Percentiles rank a stretch among this genome's conserved stretches.
Evolutionary conservation across 2,329 filamentous ascomycete species (phyloP).

Genomic region (Cladosporium sp.): DNA sequence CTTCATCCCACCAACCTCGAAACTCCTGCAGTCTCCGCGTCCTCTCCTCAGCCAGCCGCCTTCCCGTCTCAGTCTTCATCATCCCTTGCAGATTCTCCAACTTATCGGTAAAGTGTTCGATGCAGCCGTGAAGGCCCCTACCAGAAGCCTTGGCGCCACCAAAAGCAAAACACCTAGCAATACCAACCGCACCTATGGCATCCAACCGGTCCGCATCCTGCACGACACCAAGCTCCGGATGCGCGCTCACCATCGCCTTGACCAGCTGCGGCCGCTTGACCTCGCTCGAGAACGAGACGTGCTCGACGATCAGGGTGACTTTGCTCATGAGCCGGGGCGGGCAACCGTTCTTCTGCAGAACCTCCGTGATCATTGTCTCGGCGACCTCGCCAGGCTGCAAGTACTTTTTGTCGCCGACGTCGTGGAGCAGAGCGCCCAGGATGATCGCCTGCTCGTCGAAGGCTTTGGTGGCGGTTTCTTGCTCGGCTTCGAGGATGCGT

Average conservation of each 20-base stretch:
- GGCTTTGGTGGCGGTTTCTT: constrained; percentile 19
- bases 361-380: constrained; percentile 49
- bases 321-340: constrained; percentile 52
- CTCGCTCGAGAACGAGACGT: constrained; percentile 75
- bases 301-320: constrained; percentile 65
- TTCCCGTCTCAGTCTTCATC: constrained; percentile 55
- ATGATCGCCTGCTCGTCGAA: constrained; percentile 26
- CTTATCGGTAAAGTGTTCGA: constrained; percentile 74
- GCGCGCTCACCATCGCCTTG: constrained; percentile 51
- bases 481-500: constrained; percentile 48
- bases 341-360: constrained; percentile 54
- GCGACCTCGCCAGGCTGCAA: constrained; percentile 45
- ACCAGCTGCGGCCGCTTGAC: constrained; percentile 57
- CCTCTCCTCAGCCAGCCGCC: constrained; percentile 42
- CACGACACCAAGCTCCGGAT: constrained; percentile 75
- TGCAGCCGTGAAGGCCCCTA: constrained; percentile 54
- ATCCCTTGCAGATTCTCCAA: constrained; percentile 56
- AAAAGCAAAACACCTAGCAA: constrained; percentile 72
- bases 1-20: constrained; percentile 50
- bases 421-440: constrained; percentile 59
- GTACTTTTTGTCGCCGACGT: constrained; percentile 85
- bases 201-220: constrained; percentile 94
- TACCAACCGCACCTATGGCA: constrained; percentile 78
- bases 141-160: constrained; percentile 55
- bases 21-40: constrained; percentile 46